These are phyloP conservation scores for Colletotrichum lupini DNA, from an alignment of 2,329 filamentous ascomycete genomes.

Conservation along the genomic window DNA sequence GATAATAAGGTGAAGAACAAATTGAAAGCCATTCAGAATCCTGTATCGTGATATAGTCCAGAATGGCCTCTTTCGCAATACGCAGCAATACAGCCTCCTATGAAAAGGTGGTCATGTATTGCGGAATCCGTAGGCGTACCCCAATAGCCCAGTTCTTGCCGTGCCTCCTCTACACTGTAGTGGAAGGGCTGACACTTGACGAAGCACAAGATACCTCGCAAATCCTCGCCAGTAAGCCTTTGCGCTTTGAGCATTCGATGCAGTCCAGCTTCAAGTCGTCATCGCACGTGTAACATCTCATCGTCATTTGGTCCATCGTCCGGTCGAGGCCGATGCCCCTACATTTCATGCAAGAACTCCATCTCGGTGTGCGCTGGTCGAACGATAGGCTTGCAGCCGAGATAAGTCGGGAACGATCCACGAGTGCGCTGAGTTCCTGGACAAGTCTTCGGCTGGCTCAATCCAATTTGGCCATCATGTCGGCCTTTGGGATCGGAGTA, in stretches of 20 bases:
- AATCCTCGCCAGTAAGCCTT: slow-evolving; percentile 38
- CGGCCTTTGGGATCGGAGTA: slow-evolving; percentile 88
- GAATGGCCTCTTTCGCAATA: slow-evolving; percentile 51
- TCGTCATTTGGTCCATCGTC: slow-evolving; percentile 31
- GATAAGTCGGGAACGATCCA: slow-evolving; percentile 35
- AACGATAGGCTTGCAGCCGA: slow-evolving; percentile 28
- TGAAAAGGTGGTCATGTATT: slow-evolving; percentile 13
- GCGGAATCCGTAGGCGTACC: slow-evolving; percentile 17
- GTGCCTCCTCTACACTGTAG: slow-evolving; percentile 2
- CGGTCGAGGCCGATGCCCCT: slow-evolving; percentile 21
- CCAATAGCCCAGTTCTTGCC: slow-evolving; percentile 12
- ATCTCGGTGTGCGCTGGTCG: slow-evolving; percentile 43
- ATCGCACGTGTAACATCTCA: slow-evolving; percentile 39
- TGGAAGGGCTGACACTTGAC: background rate
- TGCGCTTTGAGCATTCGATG: slow-evolving; percentile 37
- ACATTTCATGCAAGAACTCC: slow-evolving; percentile 41
- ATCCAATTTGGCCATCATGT: slow-evolving; percentile 98
- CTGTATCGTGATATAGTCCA: slow-evolving; percentile 64
- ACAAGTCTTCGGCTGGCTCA: slow-evolving; percentile 65
- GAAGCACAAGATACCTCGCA: slow-evolving; percentile 25
- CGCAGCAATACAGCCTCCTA: slow-evolving; percentile 47
- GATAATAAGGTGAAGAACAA: slow-evolving; percentile 41
- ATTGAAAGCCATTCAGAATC: slow-evolving; percentile 61
- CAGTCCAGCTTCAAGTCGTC: slow-evolving; percentile 31
- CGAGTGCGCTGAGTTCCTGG: slow-evolving; percentile 39